A percentile compares a stretch with the other conserved stretches of the same genome.
phyloP scores from a whole-genome alignment of 441 rosid genomes.

The Kokia cookei region DNA sequence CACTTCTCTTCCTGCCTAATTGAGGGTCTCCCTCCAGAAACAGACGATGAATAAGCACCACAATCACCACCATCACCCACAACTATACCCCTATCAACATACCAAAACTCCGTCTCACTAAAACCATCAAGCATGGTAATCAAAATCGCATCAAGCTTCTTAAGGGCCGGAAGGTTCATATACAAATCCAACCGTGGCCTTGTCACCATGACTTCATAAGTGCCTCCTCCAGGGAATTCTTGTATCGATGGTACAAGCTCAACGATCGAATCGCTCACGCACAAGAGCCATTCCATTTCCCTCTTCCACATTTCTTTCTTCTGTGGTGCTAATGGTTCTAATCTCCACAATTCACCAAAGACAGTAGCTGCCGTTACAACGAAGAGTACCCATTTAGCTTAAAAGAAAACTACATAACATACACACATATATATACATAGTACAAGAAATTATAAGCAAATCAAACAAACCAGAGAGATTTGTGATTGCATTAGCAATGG shows the following conservation, averaged over 20 bases:
- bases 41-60: slow-evolving; percentile 39
- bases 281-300: slow-evolving; percentile 90
- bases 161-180: slow-evolving; percentile 85
- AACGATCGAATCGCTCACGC: slow-evolving; percentile 87
- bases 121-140: slow-evolving; percentile 78
- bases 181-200: slow-evolving; percentile 84
- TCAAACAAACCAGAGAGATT: slow-evolving; percentile 72
- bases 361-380: slow-evolving; percentile 63
- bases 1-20: slow-evolving; percentile 97
- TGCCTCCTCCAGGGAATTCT: slow-evolving; percentile 92
- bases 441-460: neutral
- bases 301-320: slow-evolving; percentile 93
- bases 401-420: neutral
- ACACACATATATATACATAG: neutral
- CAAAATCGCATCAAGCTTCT: slow-evolving; percentile 91
- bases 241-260: slow-evolving; percentile 94
- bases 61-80: slow-evolving; percentile 54
- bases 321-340: slow-evolving; percentile 75
- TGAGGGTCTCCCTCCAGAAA: slow-evolving; percentile 54
- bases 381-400: neutral
- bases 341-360: slow-evolving; percentile 93
- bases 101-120: slow-evolving; percentile 69
- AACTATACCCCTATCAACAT: slow-evolving; percentile 81
- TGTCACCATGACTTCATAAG: slow-evolving; percentile 88
- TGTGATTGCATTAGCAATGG: slow-evolving; percentile 93